Percentiles rank a stretch among this genome's conserved stretches.
Conservation (phyloP, 2,329 filamentous ascomycete species). For the Diaporthe ampelina region DNA sequence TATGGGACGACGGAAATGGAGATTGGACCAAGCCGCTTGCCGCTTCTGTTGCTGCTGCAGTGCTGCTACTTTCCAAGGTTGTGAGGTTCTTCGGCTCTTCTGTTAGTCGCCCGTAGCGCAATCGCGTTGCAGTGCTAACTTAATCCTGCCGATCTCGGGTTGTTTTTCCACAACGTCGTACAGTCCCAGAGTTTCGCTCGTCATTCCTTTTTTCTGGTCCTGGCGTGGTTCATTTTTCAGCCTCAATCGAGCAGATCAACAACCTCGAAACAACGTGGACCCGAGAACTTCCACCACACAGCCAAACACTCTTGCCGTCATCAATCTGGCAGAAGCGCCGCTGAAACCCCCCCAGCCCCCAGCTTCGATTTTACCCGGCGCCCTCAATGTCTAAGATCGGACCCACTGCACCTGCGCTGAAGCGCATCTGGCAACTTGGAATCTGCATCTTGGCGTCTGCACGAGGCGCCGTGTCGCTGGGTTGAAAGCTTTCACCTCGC, state of each 20-base stretch:
- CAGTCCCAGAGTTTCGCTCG: slow-evolving; percentile 22
- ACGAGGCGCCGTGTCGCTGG: slow-evolving; percentile 16
- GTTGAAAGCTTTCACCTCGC: slow-evolving; percentile 20
- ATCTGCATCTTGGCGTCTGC: slow-evolving; percentile 32
- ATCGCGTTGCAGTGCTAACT: slow-evolving; percentile 32
- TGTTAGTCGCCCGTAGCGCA: slow-evolving; percentile 29
- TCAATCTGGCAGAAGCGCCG: slow-evolving; percentile 23
- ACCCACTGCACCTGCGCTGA: neutral
- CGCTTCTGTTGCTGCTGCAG: too few relatives aligned
- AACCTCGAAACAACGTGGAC: slow-evolving; percentile 22
- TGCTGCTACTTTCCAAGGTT: neutral
- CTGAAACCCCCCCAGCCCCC: slow-evolving; percentile 5
- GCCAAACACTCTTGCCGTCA: neutral
- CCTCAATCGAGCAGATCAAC: slow-evolving; percentile 27
- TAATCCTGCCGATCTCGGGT: slow-evolving; percentile 35
- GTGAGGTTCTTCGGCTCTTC: neutral
- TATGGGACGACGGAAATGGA: neutral
- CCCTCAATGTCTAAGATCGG: slow-evolving; percentile 18
- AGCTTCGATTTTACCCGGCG: slow-evolving; percentile 16
- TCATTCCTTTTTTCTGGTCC: slow-evolving; percentile 2
- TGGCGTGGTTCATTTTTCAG: slow-evolving; percentile 28
- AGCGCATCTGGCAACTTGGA: slow-evolving; percentile 30
- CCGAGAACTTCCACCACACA: neutral
- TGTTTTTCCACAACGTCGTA: slow-evolving; percentile 23
- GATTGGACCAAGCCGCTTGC: neutral